Evolutionary conservation across 768 basidiomycete genomes (phyloP).

Genomic region (Pisolithus tinctorius): DNA sequence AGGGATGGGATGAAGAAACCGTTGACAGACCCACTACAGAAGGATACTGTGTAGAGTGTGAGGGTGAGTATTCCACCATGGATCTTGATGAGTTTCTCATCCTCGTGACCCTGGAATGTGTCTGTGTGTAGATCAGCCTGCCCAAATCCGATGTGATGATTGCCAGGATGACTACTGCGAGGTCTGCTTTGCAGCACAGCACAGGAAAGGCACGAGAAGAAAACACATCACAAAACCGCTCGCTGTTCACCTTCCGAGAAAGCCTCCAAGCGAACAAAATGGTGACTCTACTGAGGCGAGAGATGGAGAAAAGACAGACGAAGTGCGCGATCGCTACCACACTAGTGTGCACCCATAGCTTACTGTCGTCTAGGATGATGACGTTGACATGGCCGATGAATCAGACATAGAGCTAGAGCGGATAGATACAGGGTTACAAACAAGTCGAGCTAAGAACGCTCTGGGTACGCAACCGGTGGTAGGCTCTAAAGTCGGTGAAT

Average conservation of each 20-base stretch:
- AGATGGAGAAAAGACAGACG: conserved; percentile 5
- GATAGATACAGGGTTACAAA: conserved; percentile 24
- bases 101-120: neutral
- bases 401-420: conserved; percentile 35
- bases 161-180: conserved; percentile 75
- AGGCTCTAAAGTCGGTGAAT: conserved; percentile 65
- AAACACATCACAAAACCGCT: conserved; percentile 50
- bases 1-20: conserved; percentile 67
- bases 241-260: conserved; percentile 9
- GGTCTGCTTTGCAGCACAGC: conserved; percentile 81
- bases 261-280: conserved; percentile 8
- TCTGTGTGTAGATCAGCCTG: conserved; percentile 66
- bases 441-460: conserved; percentile 22
- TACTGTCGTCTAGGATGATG: conserved; percentile 16
- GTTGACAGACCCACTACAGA: conserved; percentile 39
- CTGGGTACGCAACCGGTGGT: conserved; percentile 53
- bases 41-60: conserved; percentile 79
- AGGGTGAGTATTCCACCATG: conserved; percentile 46
- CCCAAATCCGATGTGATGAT: conserved; percentile 62
- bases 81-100: neutral
- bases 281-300: conserved; percentile 4
- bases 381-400: conserved; percentile 28
- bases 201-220: conserved; percentile 75
- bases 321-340: conserved; percentile 11
- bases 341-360: neutral